Base-by-base conservation (phyloP, 2,329 filamentous ascomycete species). In the Fusarium sp. region DNA sequence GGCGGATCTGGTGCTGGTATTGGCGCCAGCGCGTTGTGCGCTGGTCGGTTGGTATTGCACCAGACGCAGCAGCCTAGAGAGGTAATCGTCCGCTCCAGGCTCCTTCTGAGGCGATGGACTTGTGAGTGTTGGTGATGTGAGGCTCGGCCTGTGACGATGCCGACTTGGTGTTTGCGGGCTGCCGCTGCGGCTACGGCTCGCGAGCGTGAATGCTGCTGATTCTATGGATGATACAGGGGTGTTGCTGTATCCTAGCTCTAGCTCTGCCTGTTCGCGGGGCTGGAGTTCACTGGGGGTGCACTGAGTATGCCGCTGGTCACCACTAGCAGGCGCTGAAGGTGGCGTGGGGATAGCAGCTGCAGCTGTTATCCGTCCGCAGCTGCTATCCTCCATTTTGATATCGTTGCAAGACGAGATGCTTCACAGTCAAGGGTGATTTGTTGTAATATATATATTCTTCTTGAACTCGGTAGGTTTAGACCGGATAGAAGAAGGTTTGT, bases 61-160 rank as follows among this genome's bases (percentile, higher is more conserved):
- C 49, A 70, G 58, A 15, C 59, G 62, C 49, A 71, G 44, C 15
- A 70, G 65, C 59, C 65, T 65, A 11, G 42, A 46, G 22, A 68
- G 49, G 26, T 71, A 73, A 8, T 58, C 28, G 15, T 57, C 52
- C 7, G 68, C 50, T 24, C 54, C 68, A 31, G 58, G 67, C 54
- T 67, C 62, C 42, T 75, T 67, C 54, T 72, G 69, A 7, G 44
- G 45, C 34, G 44, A 57, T 59, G 59, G 15, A 28, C 19, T 38
- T 11, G 38, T 26, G 57, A 46, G 45, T 34, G 62, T 58, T 43
- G 44, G 24, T 10, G 51, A 60, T 38, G 46, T 42, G 50, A 50
- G 54, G 44, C 19, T 45, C 14, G 34, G 15, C 34, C 34, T 33
- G 38, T 34, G 28, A 49, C 24, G 36, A 46, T 42, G 24, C 39